A percentile compares a stretch with the other conserved stretches of the same genome.
These are phyloP conservation scores for Onygenales sp. DNA, from an alignment of 2,329 filamentous ascomycete species.

Conservation along the genomic window DNA sequence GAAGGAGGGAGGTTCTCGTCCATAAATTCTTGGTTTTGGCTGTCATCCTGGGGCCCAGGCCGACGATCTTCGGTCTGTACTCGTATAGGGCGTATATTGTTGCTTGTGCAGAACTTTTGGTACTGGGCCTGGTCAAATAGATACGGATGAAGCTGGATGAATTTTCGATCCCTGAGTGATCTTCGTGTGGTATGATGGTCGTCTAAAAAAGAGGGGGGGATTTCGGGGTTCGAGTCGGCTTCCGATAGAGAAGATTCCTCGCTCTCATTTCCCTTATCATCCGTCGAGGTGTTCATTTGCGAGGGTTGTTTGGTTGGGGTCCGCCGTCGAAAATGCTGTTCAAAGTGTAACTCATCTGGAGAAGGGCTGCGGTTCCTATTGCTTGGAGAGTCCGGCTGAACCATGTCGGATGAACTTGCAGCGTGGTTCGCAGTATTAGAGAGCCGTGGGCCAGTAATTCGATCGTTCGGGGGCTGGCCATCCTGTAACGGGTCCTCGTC, in stretches of 20 bases:
- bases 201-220: slow-evolving; percentile 4
- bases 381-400: neutral
- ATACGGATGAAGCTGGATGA: slow-evolving; percentile 42
- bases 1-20: slow-evolving; percentile 23
- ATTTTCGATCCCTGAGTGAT: slow-evolving; percentile 34
- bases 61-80: slow-evolving; percentile 14
- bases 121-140: slow-evolving; percentile 38
- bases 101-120: slow-evolving; percentile 27
- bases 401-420: neutral
- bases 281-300: neutral
- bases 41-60: slow-evolving; percentile 15
- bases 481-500: slow-evolving; percentile 6
- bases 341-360: slow-evolving; percentile 28
- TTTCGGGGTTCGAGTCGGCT: slow-evolving; percentile 21
- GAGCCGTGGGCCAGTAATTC: neutral
- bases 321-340: slow-evolving; percentile 12
- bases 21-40: slow-evolving; percentile 24
- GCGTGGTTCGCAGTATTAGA: neutral
- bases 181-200: slow-evolving; percentile 16
- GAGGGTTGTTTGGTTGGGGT: slow-evolving; percentile 4
- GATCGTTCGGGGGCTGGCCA: neutral
- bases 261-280: slow-evolving; percentile 7
- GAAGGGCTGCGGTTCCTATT: slow-evolving; percentile 13
- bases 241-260: slow-evolving; percentile 28
- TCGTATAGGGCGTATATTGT: slow-evolving; percentile 35